Base-by-base conservation (phyloP, 805 yeast species). In the Saturnispora ahearnii region DNA sequence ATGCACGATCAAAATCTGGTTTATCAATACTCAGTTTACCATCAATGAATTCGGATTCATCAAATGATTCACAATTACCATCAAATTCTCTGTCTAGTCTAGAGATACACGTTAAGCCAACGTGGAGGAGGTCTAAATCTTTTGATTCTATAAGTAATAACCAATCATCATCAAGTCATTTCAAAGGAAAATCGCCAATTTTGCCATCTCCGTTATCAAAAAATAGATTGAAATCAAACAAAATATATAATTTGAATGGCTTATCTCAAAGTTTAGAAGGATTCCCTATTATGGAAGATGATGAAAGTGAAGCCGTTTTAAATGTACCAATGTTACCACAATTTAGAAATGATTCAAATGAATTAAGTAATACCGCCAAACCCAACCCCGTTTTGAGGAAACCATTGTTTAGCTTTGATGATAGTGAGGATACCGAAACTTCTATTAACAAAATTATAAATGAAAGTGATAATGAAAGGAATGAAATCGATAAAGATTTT, bases 401-500 rank as follows among this genome's bases (percentile, higher is more conserved):
- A 21, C 31, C 49, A 7, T n/a, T 15, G 7, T 46, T 46, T 18
- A 45, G 32, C 13, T 29, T 45, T 7, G 43, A 37, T 22, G 51
- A 49, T 26, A 31, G 29, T 29, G 34, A 49, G 33, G 41, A 36
- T 12, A 28, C 40, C 3, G 42, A 31, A 38, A 42, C 22, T n/a
- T 18, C 30, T 8, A 42, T 10, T 5, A 29, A 30, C 7, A 31
- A 5, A 4, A 30, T 11, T 13, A 13, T n/a, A 13, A 30, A n/a
- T 8, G 21, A 45, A 12, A 21, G 15, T 8, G 40, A 32, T n/a
- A 15, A 36, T 18, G 45, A 53, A 31, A 46, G 32, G 26, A 50
- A 53, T 21, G 62, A 62, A 37, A 61, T 65, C 11, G 67, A 64
- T 46, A 57, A 63, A 29, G 69, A 65, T 51, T 64, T 65, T 34